A percentile compares a stretch with the other conserved stretches of the same genome.
These are phyloP conservation scores for Elongisporangium anandrum DNA, from an alignment of 352 stramenopile species.

Conservation along the genomic window DNA sequence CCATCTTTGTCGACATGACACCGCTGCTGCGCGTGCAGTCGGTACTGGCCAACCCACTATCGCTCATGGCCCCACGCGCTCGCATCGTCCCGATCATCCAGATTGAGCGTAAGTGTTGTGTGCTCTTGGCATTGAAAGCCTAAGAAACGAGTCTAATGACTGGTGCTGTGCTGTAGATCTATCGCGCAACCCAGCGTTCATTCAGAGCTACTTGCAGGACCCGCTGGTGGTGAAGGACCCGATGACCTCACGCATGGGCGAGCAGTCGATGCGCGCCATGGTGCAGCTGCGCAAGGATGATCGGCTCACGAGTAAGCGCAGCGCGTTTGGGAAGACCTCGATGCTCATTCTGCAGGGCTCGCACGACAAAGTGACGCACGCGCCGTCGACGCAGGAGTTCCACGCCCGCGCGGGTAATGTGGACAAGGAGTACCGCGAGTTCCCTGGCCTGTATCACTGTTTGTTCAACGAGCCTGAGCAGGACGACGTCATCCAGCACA, in stretches of 20 bases:
- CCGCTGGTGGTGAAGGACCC: slow-evolving; percentile 42
- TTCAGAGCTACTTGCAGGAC: slow-evolving; percentile 51
- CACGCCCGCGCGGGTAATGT: slow-evolving; percentile 16
- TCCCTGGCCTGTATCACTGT: slow-evolving; percentile 25
- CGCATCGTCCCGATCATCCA: slow-evolving; percentile 56
- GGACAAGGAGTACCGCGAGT: slow-evolving; percentile 31
- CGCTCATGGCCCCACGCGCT: slow-evolving; percentile 33
- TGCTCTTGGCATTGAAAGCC: not conserved
- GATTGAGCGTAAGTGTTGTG: slow-evolving; percentile 19
- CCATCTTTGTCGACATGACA: slow-evolving; percentile 61
- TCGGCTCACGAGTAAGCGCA: slow-evolving; percentile 9
- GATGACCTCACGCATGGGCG: slow-evolving; percentile 37
- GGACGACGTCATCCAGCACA: slow-evolving; percentile 18
- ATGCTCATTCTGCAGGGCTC: slow-evolving; percentile 42
- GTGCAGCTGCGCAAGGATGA: slow-evolving; percentile 20
- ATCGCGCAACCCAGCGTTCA: slow-evolving; percentile 31
- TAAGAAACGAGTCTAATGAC: not conserved
- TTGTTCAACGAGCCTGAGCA: slow-evolving; percentile 29
- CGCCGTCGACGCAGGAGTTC: slow-evolving; percentile 14
- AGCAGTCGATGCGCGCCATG: slow-evolving; percentile 40
- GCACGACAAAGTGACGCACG: slow-evolving; percentile 26
- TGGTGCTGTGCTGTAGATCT: slow-evolving; percentile 8
- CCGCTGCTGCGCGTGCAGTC: slow-evolving; percentile 35
- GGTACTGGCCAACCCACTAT: slow-evolving; percentile 30
- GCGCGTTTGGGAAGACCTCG: slow-evolving; percentile 15